phyloP scores from a whole-genome alignment of 768 basidiomycete species.

The Lactarius hatsudake region DNA sequence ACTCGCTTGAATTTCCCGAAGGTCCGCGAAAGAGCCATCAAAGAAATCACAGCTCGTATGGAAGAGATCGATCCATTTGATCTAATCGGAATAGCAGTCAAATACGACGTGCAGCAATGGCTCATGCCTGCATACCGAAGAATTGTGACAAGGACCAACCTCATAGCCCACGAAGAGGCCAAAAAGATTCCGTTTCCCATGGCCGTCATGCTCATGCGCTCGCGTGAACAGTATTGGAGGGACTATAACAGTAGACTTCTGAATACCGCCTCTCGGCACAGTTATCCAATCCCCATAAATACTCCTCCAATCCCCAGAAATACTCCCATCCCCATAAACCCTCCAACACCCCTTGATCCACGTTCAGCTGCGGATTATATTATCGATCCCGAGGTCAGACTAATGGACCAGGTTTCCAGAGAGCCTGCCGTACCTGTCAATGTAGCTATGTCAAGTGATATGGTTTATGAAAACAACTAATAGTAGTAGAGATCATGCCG shows the following conservation, averaged over 20 bases:
- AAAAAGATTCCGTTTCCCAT: constrained; percentile 7
- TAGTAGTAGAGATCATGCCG: neutral
- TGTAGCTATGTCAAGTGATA: neutral
- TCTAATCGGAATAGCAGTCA: constrained; percentile 25
- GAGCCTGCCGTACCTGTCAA: neutral
- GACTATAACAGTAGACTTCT: neutral
- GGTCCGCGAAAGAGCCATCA: constrained; percentile 24
- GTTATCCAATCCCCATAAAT: neutral
- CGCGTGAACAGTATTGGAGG: constrained; percentile 18
- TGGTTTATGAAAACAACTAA: too few relatives aligned
- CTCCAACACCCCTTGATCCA: neutral
- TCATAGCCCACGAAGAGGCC: constrained; percentile 12
- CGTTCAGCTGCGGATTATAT: neutral
- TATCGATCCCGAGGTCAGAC: constrained; percentile 3
- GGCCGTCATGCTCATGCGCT: constrained; percentile 20
- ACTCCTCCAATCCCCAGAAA: too few relatives aligned
- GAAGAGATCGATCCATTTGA: constrained; percentile 22
- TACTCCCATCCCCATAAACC: too few relatives aligned
- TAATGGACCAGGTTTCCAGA: neutral
- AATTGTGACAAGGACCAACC: constrained; percentile 7
- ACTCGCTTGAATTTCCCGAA: constrained; percentile 21
- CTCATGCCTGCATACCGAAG: constrained; percentile 22
- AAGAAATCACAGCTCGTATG: constrained; percentile 18
- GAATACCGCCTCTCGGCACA: neutral
- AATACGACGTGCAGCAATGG: constrained; percentile 29